Conservation (phyloP, 1,284 basidiomycete genomes). For the Ceratobasidium sp. region DNA sequence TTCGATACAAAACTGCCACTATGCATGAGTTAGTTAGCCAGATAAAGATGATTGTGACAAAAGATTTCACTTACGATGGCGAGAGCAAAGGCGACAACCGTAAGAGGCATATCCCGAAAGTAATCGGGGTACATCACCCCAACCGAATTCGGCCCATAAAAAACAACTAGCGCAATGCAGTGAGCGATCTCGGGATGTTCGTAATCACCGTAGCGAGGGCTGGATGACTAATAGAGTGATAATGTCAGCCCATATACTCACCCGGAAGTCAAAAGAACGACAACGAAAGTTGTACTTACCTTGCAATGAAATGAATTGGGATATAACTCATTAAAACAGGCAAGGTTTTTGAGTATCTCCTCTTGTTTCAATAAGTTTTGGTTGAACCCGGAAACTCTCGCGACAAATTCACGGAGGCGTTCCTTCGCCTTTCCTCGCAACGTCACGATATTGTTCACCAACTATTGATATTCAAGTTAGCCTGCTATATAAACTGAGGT, state of each 20-base stretch:
- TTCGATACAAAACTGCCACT: constrained; percentile 21
- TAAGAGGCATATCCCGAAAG: constrained; percentile 5
- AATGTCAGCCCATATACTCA: background rate
- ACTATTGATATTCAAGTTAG: background rate
- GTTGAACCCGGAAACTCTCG: background rate
- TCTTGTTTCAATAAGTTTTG: background rate
- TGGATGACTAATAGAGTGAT: background rate
- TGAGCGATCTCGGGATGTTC: background rate
- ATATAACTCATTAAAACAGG: background rate
- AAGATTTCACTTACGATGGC: constrained; percentile 3
- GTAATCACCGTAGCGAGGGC: constrained; percentile 9
- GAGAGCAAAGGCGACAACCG: constrained; percentile 1
- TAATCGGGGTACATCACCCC: constrained; percentile 13
- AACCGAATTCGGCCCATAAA: background rate
- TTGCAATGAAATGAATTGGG: constrained; percentile 27
- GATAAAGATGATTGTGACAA: too few relatives aligned
- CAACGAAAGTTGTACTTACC: background rate
- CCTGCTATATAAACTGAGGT: background rate
- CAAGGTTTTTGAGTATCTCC: background rate
- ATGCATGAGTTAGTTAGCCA: too few relatives aligned
- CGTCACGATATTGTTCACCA: constrained; percentile 23
- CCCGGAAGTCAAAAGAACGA: too few relatives aligned
- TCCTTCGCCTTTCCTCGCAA: constrained; percentile 22
- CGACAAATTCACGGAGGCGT: background rate
- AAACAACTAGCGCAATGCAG: background rate